Evolutionary conservation across 257 asterid species (phyloP).

Genomic region (Paraleonurus japonicus): DNA sequence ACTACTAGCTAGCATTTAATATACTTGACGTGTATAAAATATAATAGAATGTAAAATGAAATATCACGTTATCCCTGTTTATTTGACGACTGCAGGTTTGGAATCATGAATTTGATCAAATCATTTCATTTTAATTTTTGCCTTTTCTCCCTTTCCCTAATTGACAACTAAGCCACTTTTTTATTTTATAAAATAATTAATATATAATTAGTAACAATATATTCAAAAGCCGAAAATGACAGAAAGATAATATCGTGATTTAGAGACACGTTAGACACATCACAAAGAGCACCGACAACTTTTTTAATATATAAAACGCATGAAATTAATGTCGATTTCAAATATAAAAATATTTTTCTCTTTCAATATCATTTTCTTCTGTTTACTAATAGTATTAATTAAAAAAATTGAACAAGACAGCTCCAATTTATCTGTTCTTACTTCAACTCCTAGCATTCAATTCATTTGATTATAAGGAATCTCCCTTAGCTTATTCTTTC

Average conservation of each 20-base stretch:
- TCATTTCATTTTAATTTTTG: conserved; percentile 6
- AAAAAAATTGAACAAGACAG: conserved; percentile 16
- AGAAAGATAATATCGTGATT: background rate
- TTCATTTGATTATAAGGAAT: conserved; percentile 22
- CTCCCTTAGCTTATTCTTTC: conserved; percentile 20
- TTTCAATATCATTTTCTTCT: conserved; percentile 18
- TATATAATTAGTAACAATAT: background rate
- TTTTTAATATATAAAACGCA: background rate
- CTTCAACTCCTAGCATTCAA: conserved; percentile 2
- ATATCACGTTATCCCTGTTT: background rate
- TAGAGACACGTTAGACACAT: background rate
- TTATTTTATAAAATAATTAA: background rate
- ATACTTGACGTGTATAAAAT: too few relatives aligned
- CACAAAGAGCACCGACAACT: background rate
- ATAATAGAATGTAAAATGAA: too few relatives aligned
- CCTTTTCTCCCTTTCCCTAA: background rate
- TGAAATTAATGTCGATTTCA: conserved; percentile 3
- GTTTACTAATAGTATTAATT: background rate
- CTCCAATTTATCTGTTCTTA: conserved; percentile 10
- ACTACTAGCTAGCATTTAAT: too few relatives aligned
- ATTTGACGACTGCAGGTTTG: background rate
- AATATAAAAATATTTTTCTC: background rate
- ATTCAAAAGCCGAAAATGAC: background rate
- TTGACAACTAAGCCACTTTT: background rate
- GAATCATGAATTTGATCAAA: background rate